Percentiles rank a stretch among this genome's conserved stretches.
These are phyloP conservation scores for Noccaea caerulescens DNA, from an alignment of 345 rosid genomes.

Conservation along the genomic window DNA sequence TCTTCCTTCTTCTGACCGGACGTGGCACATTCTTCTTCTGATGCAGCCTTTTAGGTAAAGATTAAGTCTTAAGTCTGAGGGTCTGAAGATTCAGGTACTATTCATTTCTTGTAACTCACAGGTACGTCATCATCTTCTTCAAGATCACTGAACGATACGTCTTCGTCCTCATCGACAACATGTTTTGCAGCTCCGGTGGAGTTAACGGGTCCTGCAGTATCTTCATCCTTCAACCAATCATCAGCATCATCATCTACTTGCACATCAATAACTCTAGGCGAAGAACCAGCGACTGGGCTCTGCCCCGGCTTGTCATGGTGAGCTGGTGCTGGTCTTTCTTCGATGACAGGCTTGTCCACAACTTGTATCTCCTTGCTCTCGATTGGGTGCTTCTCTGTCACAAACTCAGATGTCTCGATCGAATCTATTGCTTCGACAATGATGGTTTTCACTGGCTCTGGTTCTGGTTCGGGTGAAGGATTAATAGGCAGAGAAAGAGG, in stretches of 20 bases:
- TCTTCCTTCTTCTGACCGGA: slow-evolving; percentile 54
- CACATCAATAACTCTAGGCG: slow-evolving; percentile 49
- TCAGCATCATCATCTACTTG: slow-evolving; percentile 54
- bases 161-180: slow-evolving; percentile 77
- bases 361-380: slow-evolving; percentile 56
- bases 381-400: slow-evolving; percentile 63
- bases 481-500: slow-evolving; percentile 44
- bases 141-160: slow-evolving; percentile 92
- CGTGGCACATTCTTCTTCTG: slow-evolving; percentile 37
- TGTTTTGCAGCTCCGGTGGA: slow-evolving; percentile 42
- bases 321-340: slow-evolving; percentile 51
- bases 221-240: slow-evolving; percentile 88
- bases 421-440: slow-evolving; percentile 43
- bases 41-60: neutral
- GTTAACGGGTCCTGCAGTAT: slow-evolving; percentile 53
- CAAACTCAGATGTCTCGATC: slow-evolving; percentile 48
- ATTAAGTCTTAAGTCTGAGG: neutral
- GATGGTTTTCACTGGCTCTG: slow-evolving; percentile 31
- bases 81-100: no score
- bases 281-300: slow-evolving; percentile 42
- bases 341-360: slow-evolving; percentile 67
- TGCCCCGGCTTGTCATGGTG: slow-evolving; percentile 32
- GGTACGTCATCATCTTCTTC: slow-evolving; percentile 66
- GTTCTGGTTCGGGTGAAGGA: slow-evolving; percentile 42
- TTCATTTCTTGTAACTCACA: slow-evolving; percentile 49